Evolutionary conservation across 371 early-diverging fungal species (phyloP).

Genomic region (Lichtheimia ornata): DNA sequence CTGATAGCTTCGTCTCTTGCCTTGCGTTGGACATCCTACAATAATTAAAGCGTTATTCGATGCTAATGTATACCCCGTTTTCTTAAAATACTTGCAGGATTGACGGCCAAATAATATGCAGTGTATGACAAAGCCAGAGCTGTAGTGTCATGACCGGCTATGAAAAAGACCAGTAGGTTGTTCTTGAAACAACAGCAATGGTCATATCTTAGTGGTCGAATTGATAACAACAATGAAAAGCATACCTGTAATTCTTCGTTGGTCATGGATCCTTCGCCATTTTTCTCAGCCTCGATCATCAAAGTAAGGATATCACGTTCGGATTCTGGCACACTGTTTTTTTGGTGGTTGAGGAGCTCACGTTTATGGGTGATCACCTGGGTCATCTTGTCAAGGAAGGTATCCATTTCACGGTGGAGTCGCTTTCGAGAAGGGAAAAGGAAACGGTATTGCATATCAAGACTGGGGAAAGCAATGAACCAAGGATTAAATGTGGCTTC

Average conservation of each 20-base stretch:
- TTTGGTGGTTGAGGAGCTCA: slow-evolving; percentile 15
- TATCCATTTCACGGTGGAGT: slow-evolving; percentile 22
- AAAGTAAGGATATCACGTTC: slow-evolving; percentile 48
- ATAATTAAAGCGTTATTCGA: not conserved
- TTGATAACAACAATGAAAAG: slow-evolving; percentile 5
- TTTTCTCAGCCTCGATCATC: slow-evolving; percentile 36
- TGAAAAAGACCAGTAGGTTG: slow-evolving; percentile 25
- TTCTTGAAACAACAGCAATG: slow-evolving; percentile 10
- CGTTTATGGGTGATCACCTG: slow-evolving; percentile 37
- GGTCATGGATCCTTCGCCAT: slow-evolving; percentile 27
- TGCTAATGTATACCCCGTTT: no score
- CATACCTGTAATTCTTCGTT: slow-evolving; percentile 36
- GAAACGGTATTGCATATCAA: slow-evolving; percentile 28
- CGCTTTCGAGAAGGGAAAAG: slow-evolving; percentile 31
- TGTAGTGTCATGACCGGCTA: slow-evolving; percentile 34
- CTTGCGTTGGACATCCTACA: slow-evolving; percentile 24
- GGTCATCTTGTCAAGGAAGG: slow-evolving; percentile 31
- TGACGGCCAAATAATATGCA: slow-evolving; percentile 21
- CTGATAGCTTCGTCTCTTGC: slow-evolving; percentile 27
- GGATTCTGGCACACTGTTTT: slow-evolving; percentile 14
- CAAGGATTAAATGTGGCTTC: slow-evolving; percentile 25
- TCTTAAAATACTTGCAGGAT: slow-evolving; percentile 22
- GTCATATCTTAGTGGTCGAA: no score
- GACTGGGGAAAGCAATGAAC: slow-evolving; percentile 46
- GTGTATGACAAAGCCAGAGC: slow-evolving; percentile 19